Conservation (phyloP, 192 early-diverging fungal species). For the Backusella parvicylindrica region DNA sequence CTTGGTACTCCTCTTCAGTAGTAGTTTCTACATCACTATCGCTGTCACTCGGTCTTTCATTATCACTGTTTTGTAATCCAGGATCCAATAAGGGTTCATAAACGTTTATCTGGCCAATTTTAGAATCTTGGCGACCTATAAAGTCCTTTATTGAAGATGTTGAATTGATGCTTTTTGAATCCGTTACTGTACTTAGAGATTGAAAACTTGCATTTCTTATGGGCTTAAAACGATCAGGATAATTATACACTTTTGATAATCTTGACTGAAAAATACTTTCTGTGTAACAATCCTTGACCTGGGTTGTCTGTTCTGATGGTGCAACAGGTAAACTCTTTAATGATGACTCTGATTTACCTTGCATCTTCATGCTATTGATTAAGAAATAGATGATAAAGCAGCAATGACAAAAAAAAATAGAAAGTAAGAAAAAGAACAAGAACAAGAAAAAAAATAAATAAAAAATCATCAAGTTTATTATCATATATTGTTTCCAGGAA, state of each 20-base stretch:
- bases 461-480: too few species aligned
- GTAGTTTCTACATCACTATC: background rate
- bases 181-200: background rate
- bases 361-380: background rate
- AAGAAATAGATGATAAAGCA: background rate
- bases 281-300: background rate
- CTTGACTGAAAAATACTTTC: background rate
- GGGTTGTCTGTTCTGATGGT: background rate
- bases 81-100: background rate
- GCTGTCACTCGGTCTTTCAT: background rate
- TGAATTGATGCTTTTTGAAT: background rate
- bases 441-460: background rate
- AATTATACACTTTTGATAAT: background rate
- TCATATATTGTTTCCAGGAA: background rate
- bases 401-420: too few species aligned
- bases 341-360: background rate
- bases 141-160: background rate
- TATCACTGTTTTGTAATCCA: background rate
- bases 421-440: background rate
- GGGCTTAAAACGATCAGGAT: background rate
- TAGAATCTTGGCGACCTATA: background rate
- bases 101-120: background rate
- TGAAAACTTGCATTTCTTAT: background rate
- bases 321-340: background rate
- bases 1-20: background rate